Base-by-base conservation (phyloP, 371 early-diverging fungal species). In the Mortierella sp. region DNA sequence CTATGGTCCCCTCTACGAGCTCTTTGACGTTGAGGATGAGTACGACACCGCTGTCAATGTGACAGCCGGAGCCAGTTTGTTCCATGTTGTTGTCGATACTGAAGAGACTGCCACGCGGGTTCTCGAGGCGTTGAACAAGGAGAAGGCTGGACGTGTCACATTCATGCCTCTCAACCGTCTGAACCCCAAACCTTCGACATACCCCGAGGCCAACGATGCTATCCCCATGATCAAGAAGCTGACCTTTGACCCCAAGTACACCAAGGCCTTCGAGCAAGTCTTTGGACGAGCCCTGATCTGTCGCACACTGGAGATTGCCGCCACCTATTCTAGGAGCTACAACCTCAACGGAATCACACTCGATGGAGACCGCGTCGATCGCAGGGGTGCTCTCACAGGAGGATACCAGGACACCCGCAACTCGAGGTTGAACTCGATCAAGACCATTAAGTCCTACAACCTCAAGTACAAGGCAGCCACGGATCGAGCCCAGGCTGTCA, bases 161-260 rank as follows among this genome's bases (percentile, higher is more conserved):
- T 97, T 99, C 85, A 97, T 99, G 90, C 99, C 99, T 2, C 87
- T 99, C 50, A 98, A 97, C 77, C 92, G 98, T 1, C 87, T 99
- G 64, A 89, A 90, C 43, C 76, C 92, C 2, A 85, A 87, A 31
- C 79, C 88, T 6, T 74, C 87, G 3, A 90, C 91, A 16, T 95
- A 94, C 52, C 97, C 97, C 0, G 86, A 87, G 4, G 91, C 92
- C 10, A 89, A 89, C 22, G 95, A 97, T 69, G 94, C 94, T n/a
- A 91, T 96, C 48, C 96, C 97, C 3, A 91, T 98, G 87, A 85
- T 98, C 9, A 79, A 89, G 41, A 91, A 93, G 66, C 86, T 99
- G 2, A 81, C 86, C 29, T 98, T 90, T 75, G 93, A 97, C 73
- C 73, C 89, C 14, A 85, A 76, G 47, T 95, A 87, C 75, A 83